These are phyloP conservation scores for Leccinum truebloodii DNA, from an alignment of 768 basidiomycete species.

Conservation along the genomic window DNA sequence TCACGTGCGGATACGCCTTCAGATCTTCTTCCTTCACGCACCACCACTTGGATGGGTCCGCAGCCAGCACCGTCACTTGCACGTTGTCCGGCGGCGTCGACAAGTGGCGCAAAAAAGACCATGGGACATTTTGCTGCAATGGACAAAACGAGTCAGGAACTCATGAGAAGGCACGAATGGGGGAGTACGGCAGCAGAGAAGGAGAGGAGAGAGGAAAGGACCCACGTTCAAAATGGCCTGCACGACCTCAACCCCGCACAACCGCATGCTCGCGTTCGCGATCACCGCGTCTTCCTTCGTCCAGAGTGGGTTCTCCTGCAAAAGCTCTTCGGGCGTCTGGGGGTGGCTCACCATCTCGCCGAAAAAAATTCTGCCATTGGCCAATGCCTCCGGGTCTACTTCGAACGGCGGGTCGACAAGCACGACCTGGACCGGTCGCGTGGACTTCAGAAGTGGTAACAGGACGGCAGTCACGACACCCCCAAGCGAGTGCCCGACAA, in stretches of 20 bases:
- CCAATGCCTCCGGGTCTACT: background rate
- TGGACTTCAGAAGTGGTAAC: constrained; percentile 14
- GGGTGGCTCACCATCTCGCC: background rate
- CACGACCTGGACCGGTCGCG: constrained; percentile 12
- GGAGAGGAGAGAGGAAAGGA: background rate
- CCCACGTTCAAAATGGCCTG: constrained; percentile 17
- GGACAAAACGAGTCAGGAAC: background rate
- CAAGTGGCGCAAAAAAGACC: constrained; percentile 20
- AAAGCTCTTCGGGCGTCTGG: background rate
- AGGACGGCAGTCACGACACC: constrained; percentile 14
- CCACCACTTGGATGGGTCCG: constrained; percentile 10
- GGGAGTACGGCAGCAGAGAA: background rate
- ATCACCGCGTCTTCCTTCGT: constrained; percentile 10
- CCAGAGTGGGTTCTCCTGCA: background rate
- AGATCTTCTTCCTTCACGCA: constrained; percentile 3
- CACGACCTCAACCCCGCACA: constrained; percentile 13
- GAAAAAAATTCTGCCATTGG: background rate
- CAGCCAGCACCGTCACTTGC: constrained; percentile 11
- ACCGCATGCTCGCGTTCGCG: background rate
- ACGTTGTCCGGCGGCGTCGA: constrained; percentile 8
- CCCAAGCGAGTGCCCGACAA: constrained; percentile 28
- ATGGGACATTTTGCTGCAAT: constrained; percentile 22
- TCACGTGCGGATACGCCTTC: constrained; percentile 9
- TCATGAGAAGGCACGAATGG: background rate
- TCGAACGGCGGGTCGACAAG: constrained; percentile 24